Evolutionary conservation across 805 yeast genomes (phyloP).

Genomic region (Lachancea quebecensis): DNA sequence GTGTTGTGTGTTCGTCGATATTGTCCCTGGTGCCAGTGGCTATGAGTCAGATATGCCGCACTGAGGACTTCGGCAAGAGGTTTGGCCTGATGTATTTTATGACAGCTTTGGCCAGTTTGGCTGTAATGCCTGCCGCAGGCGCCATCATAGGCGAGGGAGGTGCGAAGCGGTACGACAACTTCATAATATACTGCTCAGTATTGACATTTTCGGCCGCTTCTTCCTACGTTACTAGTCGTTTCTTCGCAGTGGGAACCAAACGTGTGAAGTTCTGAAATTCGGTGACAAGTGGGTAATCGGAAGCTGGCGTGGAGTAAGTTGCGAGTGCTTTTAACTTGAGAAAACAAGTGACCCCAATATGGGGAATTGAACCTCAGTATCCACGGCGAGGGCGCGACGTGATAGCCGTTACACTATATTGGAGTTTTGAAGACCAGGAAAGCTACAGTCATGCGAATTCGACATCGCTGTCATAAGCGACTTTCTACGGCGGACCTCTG

Average conservation of each 20-base stretch:
- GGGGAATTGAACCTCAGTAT: conserved; percentile 21
- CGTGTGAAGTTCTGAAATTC: conserved; percentile 20
- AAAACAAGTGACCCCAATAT: conserved; percentile 14
- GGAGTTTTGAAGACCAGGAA: conserved; percentile 8
- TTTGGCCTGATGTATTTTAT: conserved; percentile 62
- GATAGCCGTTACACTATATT: conserved; percentile 28
- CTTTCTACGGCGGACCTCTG: too few species aligned
- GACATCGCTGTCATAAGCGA: too few species aligned
- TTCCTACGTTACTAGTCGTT: conserved; percentile 38
- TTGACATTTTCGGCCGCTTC: conserved; percentile 33
- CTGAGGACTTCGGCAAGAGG: conserved; percentile 58
- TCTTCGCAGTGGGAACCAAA: conserved; percentile 37
- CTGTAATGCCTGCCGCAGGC: conserved; percentile 43
- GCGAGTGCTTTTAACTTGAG: background rate
- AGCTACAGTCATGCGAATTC: too few species aligned
- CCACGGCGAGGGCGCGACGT: conserved; percentile 23
- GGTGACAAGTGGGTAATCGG: background rate
- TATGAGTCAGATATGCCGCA: conserved; percentile 56
- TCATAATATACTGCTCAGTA: conserved; percentile 30
- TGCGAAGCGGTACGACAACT: conserved; percentile 29
- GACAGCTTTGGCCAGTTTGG: conserved; percentile 42
- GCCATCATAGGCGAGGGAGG: conserved; percentile 37
- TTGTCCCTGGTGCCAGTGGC: conserved; percentile 64
- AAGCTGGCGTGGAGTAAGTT: too few species aligned
- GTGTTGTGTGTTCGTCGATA: conserved; percentile 56